Base-by-base conservation (phyloP, 805 yeast species). In the Spathaspora boniae region DNA sequence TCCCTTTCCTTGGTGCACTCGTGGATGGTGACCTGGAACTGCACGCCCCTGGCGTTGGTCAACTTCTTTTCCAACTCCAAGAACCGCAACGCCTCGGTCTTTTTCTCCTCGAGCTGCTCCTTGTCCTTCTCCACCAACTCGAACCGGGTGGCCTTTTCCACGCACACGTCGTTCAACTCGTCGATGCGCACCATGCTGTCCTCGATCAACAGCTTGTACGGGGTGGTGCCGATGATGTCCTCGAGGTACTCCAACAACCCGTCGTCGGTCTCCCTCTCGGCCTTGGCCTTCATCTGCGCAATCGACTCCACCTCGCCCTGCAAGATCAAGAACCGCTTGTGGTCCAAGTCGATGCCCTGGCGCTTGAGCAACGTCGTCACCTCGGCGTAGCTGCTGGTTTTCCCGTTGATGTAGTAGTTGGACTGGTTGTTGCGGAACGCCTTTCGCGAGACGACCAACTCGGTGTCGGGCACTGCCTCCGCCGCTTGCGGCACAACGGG, bases 251-350 rank as follows among this genome's bases (percentile, higher is more conserved):
- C 99, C 26, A 93, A 62, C 18, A 93, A 66, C 0, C 99, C 99
- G 54, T 93, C 98, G 49, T 91, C 98, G 44, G 78, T 78, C 35
- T 86, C 95, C 33, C 70, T 76, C 51, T 93, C 97, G 0, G 97
- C 98, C 53, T 91, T 93, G 8, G 99, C 85, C 54, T 91, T 91
- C 99, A 93, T 94, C 56, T 93, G 97, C 0, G 98, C 97, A 52
- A 93, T 93, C 45, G 89, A 82, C 63, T 93, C 99, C 28, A 93
- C 98, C 56, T 93, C 99, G 56, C 99, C 99, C 62, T 93, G 99
- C 29, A 93, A 66, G 53, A 93, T 94, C 48, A 93, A 70, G 50
- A 93, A 93, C 48, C 99, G 72, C 54, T 93, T 93, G 59, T 93
- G 98, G 47, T 89, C 95, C 43, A 93, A 69, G 58, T 93, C 98